These are phyloP conservation scores for Phytophthora pini DNA, from an alignment of 352 stramenopile genomes.

Conservation along the genomic window DNA sequence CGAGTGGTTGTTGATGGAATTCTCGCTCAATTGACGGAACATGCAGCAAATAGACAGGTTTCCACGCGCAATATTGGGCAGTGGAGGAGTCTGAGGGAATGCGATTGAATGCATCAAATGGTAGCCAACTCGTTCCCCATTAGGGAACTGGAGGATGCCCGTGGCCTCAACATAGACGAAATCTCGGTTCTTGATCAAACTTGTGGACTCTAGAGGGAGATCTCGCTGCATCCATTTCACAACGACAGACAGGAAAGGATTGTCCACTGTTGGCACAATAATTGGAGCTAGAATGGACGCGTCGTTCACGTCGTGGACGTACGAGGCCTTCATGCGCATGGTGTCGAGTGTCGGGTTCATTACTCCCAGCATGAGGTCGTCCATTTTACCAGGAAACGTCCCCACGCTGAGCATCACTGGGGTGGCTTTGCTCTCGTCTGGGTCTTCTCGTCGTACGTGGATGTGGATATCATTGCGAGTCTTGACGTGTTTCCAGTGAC, in stretches of 20 bases:
- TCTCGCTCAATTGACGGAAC: constrained; percentile 49
- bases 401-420: constrained; percentile 16
- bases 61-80: constrained; percentile 38
- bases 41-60: constrained; percentile 56
- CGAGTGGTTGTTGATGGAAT: constrained; percentile 12
- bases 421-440: not conserved
- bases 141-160: constrained; percentile 1
- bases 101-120: constrained; percentile 60
- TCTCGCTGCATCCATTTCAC: constrained; percentile 22
- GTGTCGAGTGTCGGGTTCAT: constrained; percentile 16
- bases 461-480: constrained; percentile 16
- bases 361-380: constrained; percentile 19
- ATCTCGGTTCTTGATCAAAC: constrained; percentile 18
- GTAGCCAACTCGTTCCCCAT: constrained; percentile 39
- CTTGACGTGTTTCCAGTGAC: constrained; percentile 23
- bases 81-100: constrained; percentile 38
- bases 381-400: constrained; percentile 8
- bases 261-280: not conserved
- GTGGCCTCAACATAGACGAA: constrained; percentile 21
- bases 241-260: constrained; percentile 12
- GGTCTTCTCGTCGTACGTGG: constrained; percentile 21
- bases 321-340: constrained; percentile 19
- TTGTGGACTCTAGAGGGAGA: constrained; percentile 13
- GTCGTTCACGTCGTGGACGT: constrained; percentile 10
- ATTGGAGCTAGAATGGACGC: constrained; percentile 12